Percentiles rank a stretch among this genome's conserved stretches.
Evolutionary conservation across 371 early-diverging fungal species (phyloP).

Genomic region (Mucor racemosus): DNA sequence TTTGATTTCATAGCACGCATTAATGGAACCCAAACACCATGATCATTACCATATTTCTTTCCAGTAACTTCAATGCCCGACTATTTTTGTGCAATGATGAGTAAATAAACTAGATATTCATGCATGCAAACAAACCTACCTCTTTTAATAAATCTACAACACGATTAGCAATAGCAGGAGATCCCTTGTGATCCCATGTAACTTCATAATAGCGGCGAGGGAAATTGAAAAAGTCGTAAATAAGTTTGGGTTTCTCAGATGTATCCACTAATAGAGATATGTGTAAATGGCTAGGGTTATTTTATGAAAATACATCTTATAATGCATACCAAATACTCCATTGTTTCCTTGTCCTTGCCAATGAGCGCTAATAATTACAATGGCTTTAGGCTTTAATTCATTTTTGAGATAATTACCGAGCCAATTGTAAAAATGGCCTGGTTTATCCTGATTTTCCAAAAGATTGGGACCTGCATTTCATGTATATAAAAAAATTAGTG

Average conservation of each 20-base stretch:
- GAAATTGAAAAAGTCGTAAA: slow-evolving; percentile 72
- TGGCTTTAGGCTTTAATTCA: slow-evolving; percentile 53
- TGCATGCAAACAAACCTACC: slow-evolving; percentile 12
- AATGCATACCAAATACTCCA: slow-evolving; percentile 38
- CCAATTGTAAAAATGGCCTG: slow-evolving; percentile 49
- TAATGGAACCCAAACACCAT: slow-evolving; percentile 69
- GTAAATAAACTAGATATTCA: neutral
- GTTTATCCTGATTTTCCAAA: slow-evolving; percentile 51
- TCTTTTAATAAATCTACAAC: slow-evolving; percentile 58
- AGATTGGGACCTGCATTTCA: slow-evolving; percentile 54
- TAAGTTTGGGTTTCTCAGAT: slow-evolving; percentile 52
- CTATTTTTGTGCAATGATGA: slow-evolving; percentile 14
- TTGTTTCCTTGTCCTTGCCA: slow-evolving; percentile 56
- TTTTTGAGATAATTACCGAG: slow-evolving; percentile 53
- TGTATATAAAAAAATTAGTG: slow-evolving; percentile 13
- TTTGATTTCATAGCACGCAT: slow-evolving; percentile 57
- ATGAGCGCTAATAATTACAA: slow-evolving; percentile 62
- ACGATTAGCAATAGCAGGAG: slow-evolving; percentile 52
- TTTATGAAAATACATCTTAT: neutral
- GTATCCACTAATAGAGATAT: slow-evolving; percentile 35
- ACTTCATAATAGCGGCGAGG: slow-evolving; percentile 60
- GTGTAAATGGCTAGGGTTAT: neutral
- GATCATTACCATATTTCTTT: slow-evolving; percentile 61
- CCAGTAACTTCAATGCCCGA: slow-evolving; percentile 45
- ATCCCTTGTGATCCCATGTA: slow-evolving; percentile 61